These are phyloP conservation scores for Yamadazyma friedrichii DNA, from an alignment of 1,139 yeast genomes.

Conservation along the genomic window DNA sequence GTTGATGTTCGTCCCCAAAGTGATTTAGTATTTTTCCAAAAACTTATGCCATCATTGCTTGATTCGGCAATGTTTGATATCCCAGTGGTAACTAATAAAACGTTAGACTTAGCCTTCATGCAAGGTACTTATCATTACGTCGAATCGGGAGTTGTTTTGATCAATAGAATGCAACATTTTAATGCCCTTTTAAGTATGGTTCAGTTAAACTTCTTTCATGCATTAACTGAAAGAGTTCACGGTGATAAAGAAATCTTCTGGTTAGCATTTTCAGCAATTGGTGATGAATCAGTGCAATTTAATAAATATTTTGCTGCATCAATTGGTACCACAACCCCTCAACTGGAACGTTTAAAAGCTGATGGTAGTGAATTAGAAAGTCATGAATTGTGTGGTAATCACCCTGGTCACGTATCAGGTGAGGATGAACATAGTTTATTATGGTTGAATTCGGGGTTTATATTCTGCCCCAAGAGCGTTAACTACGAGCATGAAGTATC, in stretches of 20 bases:
- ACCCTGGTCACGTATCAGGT: constrained; percentile 42
- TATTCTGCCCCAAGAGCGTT: constrained; percentile 29
- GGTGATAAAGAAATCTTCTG: constrained; percentile 39
- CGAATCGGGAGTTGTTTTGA: constrained; percentile 34
- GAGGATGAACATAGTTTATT: constrained; percentile 27
- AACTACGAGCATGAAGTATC: constrained; percentile 25
- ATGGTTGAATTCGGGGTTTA: constrained; percentile 37
- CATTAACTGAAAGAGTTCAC: constrained; percentile 24
- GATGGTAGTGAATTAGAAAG: constrained; percentile 22
- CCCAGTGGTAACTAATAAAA: constrained; percentile 25
- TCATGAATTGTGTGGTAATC: constrained; percentile 41
- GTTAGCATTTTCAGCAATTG: constrained; percentile 33
- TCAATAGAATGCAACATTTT: constrained; percentile 29
- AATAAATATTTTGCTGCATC: constrained; percentile 30
- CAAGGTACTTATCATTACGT: constrained; percentile 29
- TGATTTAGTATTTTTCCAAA: constrained; percentile 26
- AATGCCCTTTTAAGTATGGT: constrained; percentile 27
- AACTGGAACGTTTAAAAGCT: constrained; percentile 17
- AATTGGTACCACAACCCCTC: constrained; percentile 27
- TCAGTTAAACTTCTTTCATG: constrained; percentile 26
- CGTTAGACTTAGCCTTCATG: constrained; percentile 23
- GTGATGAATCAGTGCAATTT: constrained; percentile 31
- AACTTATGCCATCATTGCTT: constrained; percentile 28
- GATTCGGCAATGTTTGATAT: constrained; percentile 32
- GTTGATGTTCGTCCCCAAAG: constrained; percentile 24